Base-by-base conservation (phyloP, 441 rosid genomes). In the Gossypium lobatum region DNA sequence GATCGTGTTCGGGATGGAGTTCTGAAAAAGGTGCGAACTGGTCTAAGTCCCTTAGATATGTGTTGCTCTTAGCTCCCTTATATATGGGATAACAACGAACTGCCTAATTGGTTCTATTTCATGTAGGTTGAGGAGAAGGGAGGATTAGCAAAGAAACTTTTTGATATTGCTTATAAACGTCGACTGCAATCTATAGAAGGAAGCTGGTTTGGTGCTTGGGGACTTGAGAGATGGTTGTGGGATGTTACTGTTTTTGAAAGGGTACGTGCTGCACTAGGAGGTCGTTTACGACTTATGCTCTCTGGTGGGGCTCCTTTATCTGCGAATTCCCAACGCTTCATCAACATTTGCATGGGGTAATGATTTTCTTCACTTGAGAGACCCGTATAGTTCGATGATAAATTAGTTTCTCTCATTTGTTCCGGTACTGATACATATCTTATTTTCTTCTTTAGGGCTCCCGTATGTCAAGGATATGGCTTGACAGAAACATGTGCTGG, bases 181-280 rank as follows among this genome's bases (percentile, higher is more conserved):
- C 83, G 86, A 50, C 72, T 89, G 55, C 84, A 89, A 52, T 95
- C 97, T 59, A 78, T 95, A 71, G 88, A 95, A 83, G 99, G 99
- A 83, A 95, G 92, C 83, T 91, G 93, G 93, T 82, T 92, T 82
- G 99, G 99, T 80, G 99, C 99, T 59, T 88, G 95, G 96, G 94
- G 93, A 72, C 73, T 88, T 75, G 98, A 95, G 86, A 84, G 79
- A 76, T 76, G 80, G 77, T 71, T 92, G 37, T 95, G 97, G 99
- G 96, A 92, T 70, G 70, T 75, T 62, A 17, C 90, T 63, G 86
- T 93, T 52, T 95, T 95, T 77, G 89, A 83, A 61, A 80, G 78
- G 31, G 77, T 95, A 34, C 89, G 90, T 2, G 86, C 93, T 73
- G 84, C 85, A 48, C 91, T 95, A 70, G 99, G 99, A 70, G 99